These are phyloP conservation scores for Physaria fendleri DNA, from an alignment of 345 rosid genomes.

Conservation along the genomic window DNA sequence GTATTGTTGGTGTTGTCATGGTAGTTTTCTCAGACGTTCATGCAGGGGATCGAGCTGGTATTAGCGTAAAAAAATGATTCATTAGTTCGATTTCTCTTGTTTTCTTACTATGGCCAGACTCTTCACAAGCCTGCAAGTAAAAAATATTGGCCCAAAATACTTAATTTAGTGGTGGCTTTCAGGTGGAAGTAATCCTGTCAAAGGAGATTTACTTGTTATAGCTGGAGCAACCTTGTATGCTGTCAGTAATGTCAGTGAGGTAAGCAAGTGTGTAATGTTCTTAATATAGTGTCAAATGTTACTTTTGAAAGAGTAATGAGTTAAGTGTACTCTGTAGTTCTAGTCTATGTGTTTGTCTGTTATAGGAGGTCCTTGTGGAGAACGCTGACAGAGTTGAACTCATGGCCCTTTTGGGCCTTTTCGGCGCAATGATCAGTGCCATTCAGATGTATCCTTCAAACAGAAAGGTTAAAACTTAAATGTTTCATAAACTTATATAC, in stretches of 20 bases:
- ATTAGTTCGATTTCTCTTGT: neutral
- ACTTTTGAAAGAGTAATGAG: neutral
- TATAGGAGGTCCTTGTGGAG: constrained; percentile 78
- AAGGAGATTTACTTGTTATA: constrained; percentile 63
- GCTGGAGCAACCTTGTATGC: constrained; percentile 75
- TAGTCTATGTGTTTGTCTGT: neutral
- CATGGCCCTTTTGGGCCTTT: constrained; percentile 71
- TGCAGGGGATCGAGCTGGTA: constrained; percentile 63
- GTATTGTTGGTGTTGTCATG: constrained; percentile 72
- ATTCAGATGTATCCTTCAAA: constrained; percentile 81
- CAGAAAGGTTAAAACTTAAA: neutral
- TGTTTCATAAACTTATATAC: constrained; percentile 6
- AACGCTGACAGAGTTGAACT: constrained; percentile 75
- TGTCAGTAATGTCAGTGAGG: constrained; percentile 66
- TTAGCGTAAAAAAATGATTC: neutral
- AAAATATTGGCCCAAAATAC: neutral
- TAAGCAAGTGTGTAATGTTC: neutral
- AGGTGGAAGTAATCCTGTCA: constrained; percentile 62
- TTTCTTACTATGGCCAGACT: neutral
- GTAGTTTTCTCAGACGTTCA: constrained; percentile 95
- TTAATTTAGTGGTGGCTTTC: neutral
- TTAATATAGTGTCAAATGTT: neutral
- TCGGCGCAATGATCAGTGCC: constrained; percentile 74
- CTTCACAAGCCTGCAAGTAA: neutral
- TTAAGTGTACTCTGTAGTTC: no score